These are phyloP conservation scores for Phytophthora pistaciae DNA, from an alignment of 352 stramenopile genomes.

Conservation along the genomic window DNA sequence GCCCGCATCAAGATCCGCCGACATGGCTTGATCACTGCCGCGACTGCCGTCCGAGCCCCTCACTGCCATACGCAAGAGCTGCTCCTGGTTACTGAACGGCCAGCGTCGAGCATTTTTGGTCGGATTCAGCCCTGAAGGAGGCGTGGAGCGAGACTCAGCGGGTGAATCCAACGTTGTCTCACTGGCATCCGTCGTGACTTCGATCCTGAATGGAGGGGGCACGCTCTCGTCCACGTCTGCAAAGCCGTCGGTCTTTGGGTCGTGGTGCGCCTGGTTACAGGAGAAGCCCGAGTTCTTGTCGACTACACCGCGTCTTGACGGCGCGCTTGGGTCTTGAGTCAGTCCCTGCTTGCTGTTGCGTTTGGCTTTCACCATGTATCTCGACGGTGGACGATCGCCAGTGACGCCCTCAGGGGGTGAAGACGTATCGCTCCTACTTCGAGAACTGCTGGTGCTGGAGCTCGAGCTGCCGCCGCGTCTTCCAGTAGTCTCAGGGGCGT, in stretches of 20 bases:
- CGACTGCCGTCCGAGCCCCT: slow-evolving; percentile 16
- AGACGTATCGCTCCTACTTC: slow-evolving; percentile 11
- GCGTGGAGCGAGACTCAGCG: not conserved
- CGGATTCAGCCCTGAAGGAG: not conserved
- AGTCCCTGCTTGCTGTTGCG: slow-evolving; percentile 31
- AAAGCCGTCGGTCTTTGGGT: slow-evolving; percentile 84
- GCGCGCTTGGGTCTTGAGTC: slow-evolving; percentile 10
- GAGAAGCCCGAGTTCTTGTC: slow-evolving; percentile 41
- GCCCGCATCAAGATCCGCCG: slow-evolving; percentile 5
- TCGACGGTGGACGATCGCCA: slow-evolving; percentile 66
- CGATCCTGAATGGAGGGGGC: slow-evolving; percentile 80
- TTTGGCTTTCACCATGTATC: slow-evolving; percentile 79
- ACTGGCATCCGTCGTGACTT: slow-evolving; percentile 72
- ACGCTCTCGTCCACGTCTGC: slow-evolving; percentile 83
- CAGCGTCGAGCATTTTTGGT: slow-evolving; percentile 26
- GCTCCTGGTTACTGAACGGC: slow-evolving; percentile 57
- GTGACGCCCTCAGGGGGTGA: slow-evolving; percentile 4
- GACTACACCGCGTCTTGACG: slow-evolving; percentile 54
- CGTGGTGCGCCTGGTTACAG: slow-evolving; percentile 70
- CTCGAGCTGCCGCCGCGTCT: slow-evolving; percentile 17
- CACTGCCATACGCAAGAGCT: slow-evolving; percentile 25
- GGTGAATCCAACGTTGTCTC: slow-evolving; percentile 18
- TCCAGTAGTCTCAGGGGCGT: slow-evolving; percentile 24
- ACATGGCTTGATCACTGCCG: slow-evolving; percentile 13
- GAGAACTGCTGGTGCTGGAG: slow-evolving; percentile 12